Base-by-base conservation (phyloP, 2,329 filamentous ascomycete genomes). In the Massarina eburnea region DNA sequence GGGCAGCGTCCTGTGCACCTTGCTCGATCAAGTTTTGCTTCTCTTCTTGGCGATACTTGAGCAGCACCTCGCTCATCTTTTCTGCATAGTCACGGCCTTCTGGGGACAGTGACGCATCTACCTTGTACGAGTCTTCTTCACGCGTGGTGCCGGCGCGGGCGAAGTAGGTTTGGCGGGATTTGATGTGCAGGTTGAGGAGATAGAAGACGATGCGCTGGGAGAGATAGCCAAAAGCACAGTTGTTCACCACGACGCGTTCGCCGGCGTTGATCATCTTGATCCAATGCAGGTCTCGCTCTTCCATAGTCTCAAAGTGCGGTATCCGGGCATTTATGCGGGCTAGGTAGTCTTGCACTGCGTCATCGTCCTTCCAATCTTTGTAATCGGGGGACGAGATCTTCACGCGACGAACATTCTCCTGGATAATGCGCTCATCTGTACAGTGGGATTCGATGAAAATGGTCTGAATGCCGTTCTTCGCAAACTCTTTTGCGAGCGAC, bases 231-330 rank as follows among this genome's bases (percentile, higher is more conserved):
- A 99, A 97, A 64, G 87, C 91, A 67, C 94, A 89, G 57, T 97
- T 96, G 75, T 99, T 99, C 72, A 97, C 92, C 59, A 92, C 87
- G 64, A 99, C 87, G 57, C 90, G 85, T 64, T 92, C 84, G 35
- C 94, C 94, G 7, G 94, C 94, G 59, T 99, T 99, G 68, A 97
- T 95, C 92, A 99, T 96, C 76, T 96, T 96, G 74, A 99, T 92
- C 73, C 92, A 99, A 68, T 97, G 96, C 52, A 99, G 80, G 56
- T 97, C 91, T 22, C 81, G 80, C 70, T 99, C 94, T 61, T 91
- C 82, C 91, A 99, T 97, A 1, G 90, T 95, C 73, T 99, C 91
- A 59, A 96, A 99, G 48, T 92, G 86, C 17, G 94, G 94, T 48
- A 99, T 99, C 58, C 94, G 89, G 59, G 89, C 86, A 52, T 90